phyloP scores from a whole-genome alignment of 768 basidiomycete genomes.

The Peribolospora kevripleyi region DNA sequence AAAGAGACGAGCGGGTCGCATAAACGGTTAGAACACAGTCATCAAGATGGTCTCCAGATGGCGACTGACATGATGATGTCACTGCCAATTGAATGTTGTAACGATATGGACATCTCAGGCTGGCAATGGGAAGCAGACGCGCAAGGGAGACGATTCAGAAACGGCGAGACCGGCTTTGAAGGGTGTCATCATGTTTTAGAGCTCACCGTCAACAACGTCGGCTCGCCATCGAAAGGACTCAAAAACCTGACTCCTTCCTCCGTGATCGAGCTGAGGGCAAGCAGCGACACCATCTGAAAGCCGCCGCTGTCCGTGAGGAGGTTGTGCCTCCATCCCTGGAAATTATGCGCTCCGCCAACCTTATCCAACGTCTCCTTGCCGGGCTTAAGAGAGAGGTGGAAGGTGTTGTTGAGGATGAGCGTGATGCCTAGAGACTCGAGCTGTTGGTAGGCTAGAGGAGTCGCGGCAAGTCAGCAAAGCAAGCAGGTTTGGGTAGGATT shows the following conservation, averaged over 20 bases:
- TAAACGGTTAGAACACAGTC: constrained; percentile 15
- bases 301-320: constrained; percentile 63
- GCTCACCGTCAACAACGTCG: constrained; percentile 32
- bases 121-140: constrained; percentile 15
- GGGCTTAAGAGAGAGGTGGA: constrained; percentile 67
- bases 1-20: not conserved
- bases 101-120: constrained; percentile 77
- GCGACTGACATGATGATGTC: constrained; percentile 80
- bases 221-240: not conserved
- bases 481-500: too few relatives aligned
- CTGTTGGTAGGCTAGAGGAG: constrained; percentile 2
- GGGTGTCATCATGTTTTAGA: constrained; percentile 41
- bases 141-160: not conserved
- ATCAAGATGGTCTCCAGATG: constrained; percentile 51
- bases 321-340: constrained; percentile 71
- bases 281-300: constrained; percentile 42
- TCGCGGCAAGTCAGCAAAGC: too few relatives aligned
- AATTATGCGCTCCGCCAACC: constrained; percentile 65
- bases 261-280: constrained; percentile 59
- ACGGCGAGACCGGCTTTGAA: constrained; percentile 4
- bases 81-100: constrained; percentile 71
- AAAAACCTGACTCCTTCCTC: too few relatives aligned
- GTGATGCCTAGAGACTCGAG: constrained; percentile 31
- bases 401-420: constrained; percentile 70
- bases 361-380: constrained; percentile 46